Evolutionary conservation across 768 basidiomycete genomes (phyloP), one percentile per base, ranked within the genome.

Genomic region (Mycena alexandri): DNA sequence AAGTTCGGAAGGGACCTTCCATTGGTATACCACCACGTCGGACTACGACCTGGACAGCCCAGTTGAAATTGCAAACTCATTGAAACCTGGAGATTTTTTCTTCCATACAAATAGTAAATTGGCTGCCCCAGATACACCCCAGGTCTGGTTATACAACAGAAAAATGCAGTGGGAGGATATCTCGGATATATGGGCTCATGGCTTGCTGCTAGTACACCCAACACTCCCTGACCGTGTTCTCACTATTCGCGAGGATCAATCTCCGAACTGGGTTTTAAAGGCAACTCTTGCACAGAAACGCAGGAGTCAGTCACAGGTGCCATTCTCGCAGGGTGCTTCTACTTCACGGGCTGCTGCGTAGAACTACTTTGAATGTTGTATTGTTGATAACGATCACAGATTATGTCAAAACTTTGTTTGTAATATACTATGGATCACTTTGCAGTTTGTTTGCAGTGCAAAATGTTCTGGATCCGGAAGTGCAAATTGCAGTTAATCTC

Each of bases 181-280:
- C n/a, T 33, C 48, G 5, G 48, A 29, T 14, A 9, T 13, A 25
- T 51, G 25, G 24, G 16, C 12, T 5, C 5, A 14, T 13, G 22
- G 48, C 11, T 3, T 33, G 14, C 24, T 51, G 16, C 7, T 51
- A 9, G 25, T 51, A 17, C 48, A 51, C 25, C 48, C 48, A 16
- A 29, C 12, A 7, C 25, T 51, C 16, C 25, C 48, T 13, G 25
- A 51, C 2, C 48, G 48, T 5, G 48, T 51, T 51, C 48, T 51
- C 25, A 51, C 48, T 1, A 17, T 51, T 51, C 48, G 11, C 5
- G 25, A 13, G 1, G 25, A 51, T 17, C 14, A 29, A 16, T 33
- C 48, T 16, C 48, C 48, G 5, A 51, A 51, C n/a, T 51, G 48
- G 48, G 25, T 51, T 51, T 22, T 51, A 6, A 51, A 51, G 14